These are phyloP conservation scores for Sordariomycetes sp. DNA, from an alignment of 2,329 filamentous ascomycete species.

Conservation along the genomic window DNA sequence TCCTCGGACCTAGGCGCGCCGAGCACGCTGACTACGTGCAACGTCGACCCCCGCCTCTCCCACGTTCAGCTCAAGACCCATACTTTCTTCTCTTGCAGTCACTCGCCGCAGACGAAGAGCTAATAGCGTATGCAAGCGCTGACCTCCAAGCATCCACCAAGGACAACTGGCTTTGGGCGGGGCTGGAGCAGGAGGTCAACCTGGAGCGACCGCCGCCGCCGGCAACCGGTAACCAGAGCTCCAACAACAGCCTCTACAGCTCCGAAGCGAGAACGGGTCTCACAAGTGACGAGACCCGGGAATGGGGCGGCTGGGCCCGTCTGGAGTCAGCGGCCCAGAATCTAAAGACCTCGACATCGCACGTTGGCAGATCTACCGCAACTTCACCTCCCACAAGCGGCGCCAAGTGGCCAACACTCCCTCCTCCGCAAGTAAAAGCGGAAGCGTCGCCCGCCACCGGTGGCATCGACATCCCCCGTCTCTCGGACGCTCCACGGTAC, in stretches of 20 bases:
- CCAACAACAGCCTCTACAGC: conserved; percentile 23
- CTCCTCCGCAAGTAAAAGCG: conserved; percentile 24
- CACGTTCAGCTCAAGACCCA: conserved; percentile 14
- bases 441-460: conserved; percentile 16
- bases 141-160: conserved; percentile 77
- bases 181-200: conserved; percentile 38
- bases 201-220: conserved; percentile 9
- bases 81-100: conserved; percentile 20
- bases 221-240: conserved; percentile 9
- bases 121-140: conserved; percentile 76
- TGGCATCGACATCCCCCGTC: conserved; percentile 15
- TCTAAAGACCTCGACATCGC: conserved; percentile 8
- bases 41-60: conserved; percentile 19
- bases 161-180: conserved; percentile 75
- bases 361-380: conserved; percentile 3
- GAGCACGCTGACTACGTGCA: conserved; percentile 32
- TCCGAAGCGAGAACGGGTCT: conserved; percentile 41
- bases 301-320: conserved; percentile 76
- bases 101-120: conserved; percentile 63
- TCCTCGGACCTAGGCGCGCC: conserved; percentile 46
- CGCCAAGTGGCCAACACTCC: conserved; percentile 19
- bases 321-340: conserved; percentile 44
- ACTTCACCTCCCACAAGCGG: conserved; percentile 13
- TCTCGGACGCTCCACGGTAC: conserved; percentile 20
- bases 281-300: conserved; percentile 46